Base-by-base conservation (phyloP, 192 early-diverging fungal species). In the Coemansia sp. region DNA sequence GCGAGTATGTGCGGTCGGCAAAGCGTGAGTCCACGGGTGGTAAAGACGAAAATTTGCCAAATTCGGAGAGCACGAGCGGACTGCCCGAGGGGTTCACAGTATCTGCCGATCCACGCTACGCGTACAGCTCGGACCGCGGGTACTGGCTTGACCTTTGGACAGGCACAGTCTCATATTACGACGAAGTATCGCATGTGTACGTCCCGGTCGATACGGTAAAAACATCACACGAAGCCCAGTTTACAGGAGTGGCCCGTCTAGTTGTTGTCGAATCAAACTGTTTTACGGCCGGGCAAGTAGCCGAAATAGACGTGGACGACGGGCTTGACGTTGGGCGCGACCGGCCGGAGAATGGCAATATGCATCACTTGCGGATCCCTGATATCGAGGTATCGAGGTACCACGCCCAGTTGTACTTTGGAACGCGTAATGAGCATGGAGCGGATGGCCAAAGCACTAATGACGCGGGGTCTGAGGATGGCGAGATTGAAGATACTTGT, bases 381-480 rank as follows among this genome's bases (percentile, higher is more conserved):
- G 88, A 89, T 22, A 87, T 91, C 74, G 77, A 69, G 11, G 82
- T 87, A 0, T 88, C 86, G 31, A 85, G 87, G 51, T 85, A 81
- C 62, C 90, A 91, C 47, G 87, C 85, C 4, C 76, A 74, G 11
- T 75, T 91, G 12, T 91, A 70, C 57, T 57, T 58, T 62, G 62
- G 26, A 10, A 17, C 12, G 76, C 62, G 31, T 23, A 75, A 80
- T 45, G 61, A 64, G 0, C 62, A 56, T 4, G 63, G 71, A 21
- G 31, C 51, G 29, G 45, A 52, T 10, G 10, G 10, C 6, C 21
- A 35, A 17, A 2, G 21, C 21, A 21, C 21, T 6, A n/a, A 23
- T n/a, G 59, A 58, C 5, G 50, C 17, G 25, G 70, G 69, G 8
- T 74, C 72, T 12, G 74, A 77, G 41, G 75, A 74, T 1, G 80